Conservation (phyloP, 2,329 filamentous ascomycete genomes). For the Sporothrix protearum region DNA sequence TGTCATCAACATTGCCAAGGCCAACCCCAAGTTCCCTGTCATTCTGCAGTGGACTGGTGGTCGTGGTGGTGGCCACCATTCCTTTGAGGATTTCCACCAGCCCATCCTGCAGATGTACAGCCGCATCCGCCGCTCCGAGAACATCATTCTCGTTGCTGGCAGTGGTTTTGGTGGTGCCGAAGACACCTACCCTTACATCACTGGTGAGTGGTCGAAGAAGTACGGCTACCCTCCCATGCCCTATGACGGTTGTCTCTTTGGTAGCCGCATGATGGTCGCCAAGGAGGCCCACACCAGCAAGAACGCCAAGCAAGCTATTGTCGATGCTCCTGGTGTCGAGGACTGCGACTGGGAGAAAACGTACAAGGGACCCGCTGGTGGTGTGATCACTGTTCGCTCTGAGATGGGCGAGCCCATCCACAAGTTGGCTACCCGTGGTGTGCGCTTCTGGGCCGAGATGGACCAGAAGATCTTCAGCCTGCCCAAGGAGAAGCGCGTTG, state of each 20-base stretch:
- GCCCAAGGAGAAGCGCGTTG: constrained; percentile 88
- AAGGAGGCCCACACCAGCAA: constrained; percentile 88
- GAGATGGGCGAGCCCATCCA: constrained; percentile 99
- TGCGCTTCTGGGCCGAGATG: constrained; percentile 97
- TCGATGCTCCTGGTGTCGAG: constrained; percentile 76
- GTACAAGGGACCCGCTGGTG: constrained; percentile 85
- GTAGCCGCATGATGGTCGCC: constrained; percentile 90
- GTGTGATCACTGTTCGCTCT: constrained; percentile 92
- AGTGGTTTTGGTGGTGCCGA: constrained; percentile 88
- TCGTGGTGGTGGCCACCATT: constrained; percentile 90
- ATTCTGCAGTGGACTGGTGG: constrained; percentile 94
- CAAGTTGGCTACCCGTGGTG: constrained; percentile 94
- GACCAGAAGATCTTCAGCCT: constrained; percentile 96
- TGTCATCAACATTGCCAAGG: constrained; percentile 88
- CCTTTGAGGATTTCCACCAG: constrained; percentile 91
- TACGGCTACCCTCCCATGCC: constrained; percentile 91
- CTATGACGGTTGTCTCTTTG: constrained; percentile 87
- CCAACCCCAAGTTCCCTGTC: constrained; percentile 90
- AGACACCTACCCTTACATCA: constrained; percentile 89
- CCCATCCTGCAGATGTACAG: constrained; percentile 89
- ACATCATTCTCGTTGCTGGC: constrained; percentile 84
- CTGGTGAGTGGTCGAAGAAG: constrained; percentile 80
- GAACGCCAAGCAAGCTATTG: constrained; percentile 84
- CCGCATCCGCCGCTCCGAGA: constrained; percentile 77
- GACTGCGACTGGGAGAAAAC: constrained; percentile 88